phyloP scores from a whole-genome alignment of 495 filamentous ascomycete species.

The Cercophora scortea region DNA sequence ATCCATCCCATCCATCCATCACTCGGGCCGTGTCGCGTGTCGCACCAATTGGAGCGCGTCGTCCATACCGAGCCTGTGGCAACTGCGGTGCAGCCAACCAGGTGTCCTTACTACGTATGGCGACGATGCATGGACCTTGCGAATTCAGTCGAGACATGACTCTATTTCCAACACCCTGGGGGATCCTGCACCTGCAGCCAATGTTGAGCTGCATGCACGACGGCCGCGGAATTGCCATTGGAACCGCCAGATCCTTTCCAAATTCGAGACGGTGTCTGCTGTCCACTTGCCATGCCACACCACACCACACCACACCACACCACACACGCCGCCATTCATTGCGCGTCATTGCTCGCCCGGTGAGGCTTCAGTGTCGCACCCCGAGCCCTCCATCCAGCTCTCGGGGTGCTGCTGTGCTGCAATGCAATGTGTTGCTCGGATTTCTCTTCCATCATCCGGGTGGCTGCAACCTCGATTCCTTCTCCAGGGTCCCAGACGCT shows the following conservation, averaged over 20 bases:
- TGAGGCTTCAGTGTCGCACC: background rate
- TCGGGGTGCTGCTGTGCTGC: background rate
- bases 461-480: no score
- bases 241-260: background rate
- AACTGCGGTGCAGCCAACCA: conserved; percentile 3
- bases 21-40: conserved; percentile 15
- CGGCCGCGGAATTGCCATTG: background rate
- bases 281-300: no score
- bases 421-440: no score
- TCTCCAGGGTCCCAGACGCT: no score
- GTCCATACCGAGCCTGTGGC: conserved; percentile 1
- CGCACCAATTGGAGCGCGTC: conserved; percentile 19
- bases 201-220: no score
- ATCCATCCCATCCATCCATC: background rate
- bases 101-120: background rate
- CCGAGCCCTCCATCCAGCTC: background rate
- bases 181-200: conserved; percentile 7
- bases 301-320: no score
- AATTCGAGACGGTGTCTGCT: no score
- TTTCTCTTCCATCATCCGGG: no score
- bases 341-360: background rate
- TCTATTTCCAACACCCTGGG: conserved; percentile 15
- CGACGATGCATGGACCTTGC: conserved; percentile 1
- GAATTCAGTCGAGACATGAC: conserved; percentile 9
- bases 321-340: no score